Percentiles rank a stretch among this genome's conserved stretches.
These are phyloP conservation scores for Coemansia sp. DNA, from an alignment of 192 early-diverging fungal genomes.

Conservation along the genomic window DNA sequence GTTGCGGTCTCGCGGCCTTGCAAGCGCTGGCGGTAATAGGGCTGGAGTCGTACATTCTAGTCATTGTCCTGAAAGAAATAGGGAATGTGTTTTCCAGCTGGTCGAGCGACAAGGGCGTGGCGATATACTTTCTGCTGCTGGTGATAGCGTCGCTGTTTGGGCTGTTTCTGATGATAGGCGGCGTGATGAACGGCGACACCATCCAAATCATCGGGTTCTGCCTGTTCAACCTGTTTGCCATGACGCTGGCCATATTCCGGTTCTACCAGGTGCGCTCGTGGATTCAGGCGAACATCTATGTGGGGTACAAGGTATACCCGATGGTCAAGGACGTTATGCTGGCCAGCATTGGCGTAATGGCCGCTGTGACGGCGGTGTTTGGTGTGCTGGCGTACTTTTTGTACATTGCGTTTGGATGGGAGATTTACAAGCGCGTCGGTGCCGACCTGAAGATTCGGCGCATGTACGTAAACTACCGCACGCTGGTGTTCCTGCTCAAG, in stretches of 20 bases:
- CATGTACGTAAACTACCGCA: constrained; percentile 57
- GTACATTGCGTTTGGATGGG: constrained; percentile 59
- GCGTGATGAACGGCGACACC: constrained; percentile 51
- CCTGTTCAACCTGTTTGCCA: constrained; percentile 50
- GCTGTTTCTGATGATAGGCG: constrained; percentile 45
- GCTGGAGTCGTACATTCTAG: constrained; percentile 43
- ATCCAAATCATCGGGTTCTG: constrained; percentile 56
- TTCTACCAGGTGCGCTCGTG: constrained; percentile 47
- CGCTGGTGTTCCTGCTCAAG: constrained; percentile 56
- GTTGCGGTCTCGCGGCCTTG: constrained; percentile 38
- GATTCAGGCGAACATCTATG: constrained; percentile 21
- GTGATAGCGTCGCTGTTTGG: constrained; percentile 44
- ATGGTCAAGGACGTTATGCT: constrained; percentile 35
- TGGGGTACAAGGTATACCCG: constrained; percentile 14
- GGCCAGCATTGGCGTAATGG: constrained; percentile 37
- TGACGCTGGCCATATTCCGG: constrained; percentile 54
- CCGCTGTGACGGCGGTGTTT: constrained; percentile 33
- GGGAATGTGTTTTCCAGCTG: constrained; percentile 51
- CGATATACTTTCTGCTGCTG: constrained; percentile 57
- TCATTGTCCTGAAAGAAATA: constrained; percentile 41
- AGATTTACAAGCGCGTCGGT: constrained; percentile 60
- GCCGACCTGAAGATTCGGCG: constrained; percentile 59
- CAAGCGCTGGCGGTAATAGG: constrained; percentile 43
- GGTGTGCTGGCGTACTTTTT: constrained; percentile 53
- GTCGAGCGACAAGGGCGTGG: constrained; percentile 56